Percentiles rank a stretch among this genome's conserved stretches.
phyloP scores from a whole-genome alignment of 768 basidiomycete species.

The Cystobasidiopsis lactophilus region DNA sequence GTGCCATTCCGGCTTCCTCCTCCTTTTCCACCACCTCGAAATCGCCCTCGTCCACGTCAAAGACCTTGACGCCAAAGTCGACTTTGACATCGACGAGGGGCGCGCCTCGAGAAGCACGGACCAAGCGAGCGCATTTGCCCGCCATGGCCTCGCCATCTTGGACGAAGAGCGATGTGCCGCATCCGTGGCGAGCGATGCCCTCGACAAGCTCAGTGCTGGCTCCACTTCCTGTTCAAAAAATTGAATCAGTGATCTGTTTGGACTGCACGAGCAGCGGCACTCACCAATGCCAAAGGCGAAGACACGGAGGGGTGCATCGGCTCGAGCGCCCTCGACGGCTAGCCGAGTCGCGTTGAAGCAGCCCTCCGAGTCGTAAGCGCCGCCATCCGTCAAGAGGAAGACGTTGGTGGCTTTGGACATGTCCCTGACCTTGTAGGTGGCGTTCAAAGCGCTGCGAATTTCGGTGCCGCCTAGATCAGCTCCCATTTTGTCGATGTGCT shows the following conservation, averaged over 20 bases:
- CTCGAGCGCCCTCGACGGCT: background rate
- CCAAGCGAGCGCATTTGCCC: slow-evolving; percentile 32
- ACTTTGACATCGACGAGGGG: no score
- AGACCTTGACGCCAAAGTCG: slow-evolving; percentile 10
- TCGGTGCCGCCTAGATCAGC: slow-evolving; percentile 37
- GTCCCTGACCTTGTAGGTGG: slow-evolving; percentile 26
- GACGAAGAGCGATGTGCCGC: slow-evolving; percentile 34
- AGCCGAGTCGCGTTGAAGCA: background rate
- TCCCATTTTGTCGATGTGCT: slow-evolving; percentile 27
- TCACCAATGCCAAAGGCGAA: slow-evolving; percentile 41
- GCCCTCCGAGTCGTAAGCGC: slow-evolving; percentile 19
- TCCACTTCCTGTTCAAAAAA: no score
- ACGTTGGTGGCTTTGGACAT: slow-evolving; percentile 28
- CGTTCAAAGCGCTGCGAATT: slow-evolving; percentile 28
- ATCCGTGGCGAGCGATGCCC: slow-evolving; percentile 35
- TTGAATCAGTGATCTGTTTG: no score
- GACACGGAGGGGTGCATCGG: slow-evolving; percentile 26
- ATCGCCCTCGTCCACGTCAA: slow-evolving; percentile 1
- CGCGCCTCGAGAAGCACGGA: slow-evolving; percentile 15
- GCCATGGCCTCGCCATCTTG: slow-evolving; percentile 30
- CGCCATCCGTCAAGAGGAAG: slow-evolving; percentile 41
- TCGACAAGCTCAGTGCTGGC: slow-evolving; percentile 34
- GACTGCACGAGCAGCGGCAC: slow-evolving; percentile 18
- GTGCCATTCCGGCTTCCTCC: background rate
- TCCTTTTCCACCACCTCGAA: slow-evolving; percentile 8